Evolutionary conservation across 352 stramenopile species (phyloP).

Genomic region (Blastocystis sp.): DNA sequence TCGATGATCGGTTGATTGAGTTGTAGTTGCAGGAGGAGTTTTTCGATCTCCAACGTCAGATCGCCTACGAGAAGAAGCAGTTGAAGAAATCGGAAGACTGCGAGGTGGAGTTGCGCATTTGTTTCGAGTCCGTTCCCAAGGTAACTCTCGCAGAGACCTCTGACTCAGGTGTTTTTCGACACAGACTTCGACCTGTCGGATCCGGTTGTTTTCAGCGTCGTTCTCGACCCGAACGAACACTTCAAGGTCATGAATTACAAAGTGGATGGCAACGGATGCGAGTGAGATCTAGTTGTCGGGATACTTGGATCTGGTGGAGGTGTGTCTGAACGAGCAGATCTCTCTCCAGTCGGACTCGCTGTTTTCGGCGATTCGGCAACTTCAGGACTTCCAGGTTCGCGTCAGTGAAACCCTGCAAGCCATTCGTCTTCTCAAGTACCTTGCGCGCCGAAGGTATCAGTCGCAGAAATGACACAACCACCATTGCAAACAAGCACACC

Average conservation of each 20-base stretch:
- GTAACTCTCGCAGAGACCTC: background rate
- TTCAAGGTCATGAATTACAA: slow-evolving; percentile 41
- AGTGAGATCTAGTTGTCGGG: background rate
- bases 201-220: slow-evolving; percentile 17
- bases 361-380: slow-evolving; percentile 6
- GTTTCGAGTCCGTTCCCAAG: slow-evolving; percentile 27
- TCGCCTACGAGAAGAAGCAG: background rate
- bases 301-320: slow-evolving; percentile 30
- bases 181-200: slow-evolving; percentile 16
- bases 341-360: slow-evolving; percentile 20
- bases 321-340: slow-evolving; percentile 41
- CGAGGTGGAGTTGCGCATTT: background rate
- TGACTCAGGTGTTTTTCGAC: background rate
- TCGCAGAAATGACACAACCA: background rate
- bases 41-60: background rate
- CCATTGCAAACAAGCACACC: background rate
- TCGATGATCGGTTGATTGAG: background rate
- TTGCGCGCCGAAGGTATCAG: background rate
- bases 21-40: slow-evolving; percentile 13
- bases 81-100: background rate
- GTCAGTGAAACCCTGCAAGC: background rate
- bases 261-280: background rate
- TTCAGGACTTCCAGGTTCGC: slow-evolving; percentile 33
- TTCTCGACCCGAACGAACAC: slow-evolving; percentile 26
- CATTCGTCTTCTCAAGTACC: background rate